Conservation (phyloP, 2,329 filamentous ascomycete species). For the Alternaria brassicae region DNA sequence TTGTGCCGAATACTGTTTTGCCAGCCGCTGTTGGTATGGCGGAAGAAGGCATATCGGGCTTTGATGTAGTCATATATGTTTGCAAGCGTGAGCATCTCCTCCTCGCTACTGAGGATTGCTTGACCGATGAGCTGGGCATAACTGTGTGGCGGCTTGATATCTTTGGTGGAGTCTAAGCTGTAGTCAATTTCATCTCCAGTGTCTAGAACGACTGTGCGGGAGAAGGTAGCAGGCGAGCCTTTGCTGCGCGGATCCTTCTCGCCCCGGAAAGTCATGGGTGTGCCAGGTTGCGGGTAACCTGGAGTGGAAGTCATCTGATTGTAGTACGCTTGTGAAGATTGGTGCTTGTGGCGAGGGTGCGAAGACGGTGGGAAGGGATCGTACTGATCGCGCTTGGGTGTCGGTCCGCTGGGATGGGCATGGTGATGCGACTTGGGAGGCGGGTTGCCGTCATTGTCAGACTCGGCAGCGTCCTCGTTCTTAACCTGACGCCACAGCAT, state of each 20-base stretch:
- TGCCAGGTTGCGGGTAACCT: slow-evolving; percentile 43
- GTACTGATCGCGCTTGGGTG: slow-evolving; percentile 48
- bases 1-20: slow-evolving; percentile 99
- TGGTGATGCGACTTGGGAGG: slow-evolving; percentile 43
- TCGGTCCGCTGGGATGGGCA: slow-evolving; percentile 44
- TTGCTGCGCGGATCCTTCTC: slow-evolving; percentile 48
- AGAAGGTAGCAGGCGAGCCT: slow-evolving; percentile 57
- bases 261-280: slow-evolving; percentile 47
- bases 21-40: slow-evolving; percentile 86
- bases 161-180: slow-evolving; percentile 81
- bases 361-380: slow-evolving; percentile 49
- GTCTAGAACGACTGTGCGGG: slow-evolving; percentile 60
- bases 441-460: slow-evolving; percentile 49
- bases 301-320: slow-evolving; percentile 48
- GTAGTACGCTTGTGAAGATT: slow-evolving; percentile 40
- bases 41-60: slow-evolving; percentile 90
- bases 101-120: slow-evolving; percentile 84
- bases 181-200: slow-evolving; percentile 71
- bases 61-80: slow-evolving; percentile 96
- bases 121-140: slow-evolving; percentile 98
- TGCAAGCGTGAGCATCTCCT: slow-evolving; percentile 87
- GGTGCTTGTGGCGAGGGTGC: slow-evolving; percentile 41
- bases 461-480: slow-evolving; percentile 47
- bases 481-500: slow-evolving; percentile 69
- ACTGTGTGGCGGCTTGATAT: slow-evolving; percentile 94